These are phyloP conservation scores for Colletotrichum ledebouriae DNA, from an alignment of 2,329 filamentous ascomycete species.

Conservation along the genomic window DNA sequence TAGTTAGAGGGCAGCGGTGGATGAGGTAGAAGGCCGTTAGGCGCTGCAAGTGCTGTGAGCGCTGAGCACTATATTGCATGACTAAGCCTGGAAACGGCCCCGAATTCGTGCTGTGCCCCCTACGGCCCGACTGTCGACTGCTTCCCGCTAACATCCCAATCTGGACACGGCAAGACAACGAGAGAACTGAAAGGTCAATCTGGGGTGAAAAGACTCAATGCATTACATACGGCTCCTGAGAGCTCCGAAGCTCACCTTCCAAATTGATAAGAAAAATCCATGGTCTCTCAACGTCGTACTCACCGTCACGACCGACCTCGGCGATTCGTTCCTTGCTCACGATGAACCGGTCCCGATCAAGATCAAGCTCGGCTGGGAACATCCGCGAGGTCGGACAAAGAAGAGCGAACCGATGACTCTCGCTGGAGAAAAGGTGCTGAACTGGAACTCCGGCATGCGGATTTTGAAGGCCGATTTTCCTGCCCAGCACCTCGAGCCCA, in stretches of 20 bases:
- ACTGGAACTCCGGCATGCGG: slow-evolving; percentile 52
- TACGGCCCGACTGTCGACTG: no score
- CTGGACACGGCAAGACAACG: not conserved
- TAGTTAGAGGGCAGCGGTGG: no score
- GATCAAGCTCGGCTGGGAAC: slow-evolving; percentile 49
- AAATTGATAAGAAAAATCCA: slow-evolving; percentile 43
- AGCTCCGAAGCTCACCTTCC: slow-evolving; percentile 55
- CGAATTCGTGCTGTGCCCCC: slow-evolving; percentile 8
- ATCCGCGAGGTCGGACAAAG: slow-evolving; percentile 44
- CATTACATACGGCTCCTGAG: slow-evolving; percentile 70
- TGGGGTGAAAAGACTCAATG: slow-evolving; percentile 54
- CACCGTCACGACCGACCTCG: slow-evolving; percentile 70
- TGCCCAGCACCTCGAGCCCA: slow-evolving; percentile 9
- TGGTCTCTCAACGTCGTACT: slow-evolving; percentile 60
- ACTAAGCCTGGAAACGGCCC: slow-evolving; percentile 15
- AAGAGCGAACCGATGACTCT: slow-evolving; percentile 45
- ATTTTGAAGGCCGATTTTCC: slow-evolving; percentile 53
- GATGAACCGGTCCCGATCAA: slow-evolving; percentile 59
- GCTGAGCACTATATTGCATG: not conserved
- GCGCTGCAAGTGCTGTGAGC: not conserved
- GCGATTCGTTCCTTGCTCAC: slow-evolving; percentile 66
- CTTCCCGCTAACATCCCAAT: no score
- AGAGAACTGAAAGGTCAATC: not conserved
- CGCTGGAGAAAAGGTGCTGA: slow-evolving; percentile 41
- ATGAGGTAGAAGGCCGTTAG: not conserved